Percentiles rank a stretch among this genome's conserved stretches.
These are phyloP conservation scores for Pinus taeda DNA, from an alignment of 75 land plant genomes.

Conservation along the genomic window DNA sequence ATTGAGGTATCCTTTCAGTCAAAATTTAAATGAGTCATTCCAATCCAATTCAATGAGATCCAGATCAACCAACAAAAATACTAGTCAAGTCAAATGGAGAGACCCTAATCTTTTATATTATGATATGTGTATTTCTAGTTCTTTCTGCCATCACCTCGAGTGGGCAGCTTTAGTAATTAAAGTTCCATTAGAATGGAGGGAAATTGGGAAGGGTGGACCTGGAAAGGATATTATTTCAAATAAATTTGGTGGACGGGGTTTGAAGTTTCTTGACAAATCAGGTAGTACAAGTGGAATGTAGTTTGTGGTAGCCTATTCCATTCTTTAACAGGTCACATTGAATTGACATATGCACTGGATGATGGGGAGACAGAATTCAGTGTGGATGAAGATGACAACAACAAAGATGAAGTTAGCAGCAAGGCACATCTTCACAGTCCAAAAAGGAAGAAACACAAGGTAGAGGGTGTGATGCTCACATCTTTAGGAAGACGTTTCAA, in stretches of 20 bases:
- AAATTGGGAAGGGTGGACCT: conserved; percentile 26
- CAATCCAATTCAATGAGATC: conserved; percentile 7
- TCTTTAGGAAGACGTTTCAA: conserved; percentile 72
- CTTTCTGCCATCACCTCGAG: conserved; percentile 33
- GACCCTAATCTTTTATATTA: not conserved
- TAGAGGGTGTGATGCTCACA: conserved; percentile 51
- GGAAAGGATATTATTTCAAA: conserved; percentile 9
- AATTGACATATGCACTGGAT: too few species aligned
- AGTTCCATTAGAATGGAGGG: conserved; percentile 40
- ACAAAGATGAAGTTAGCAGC: conserved; percentile 16
- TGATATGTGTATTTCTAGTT: not conserved
- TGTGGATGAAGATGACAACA: conserved; percentile 44
- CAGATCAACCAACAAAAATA: not conserved
- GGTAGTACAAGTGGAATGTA: conserved; percentile 1
- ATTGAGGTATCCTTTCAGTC: not conserved
- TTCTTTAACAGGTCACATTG: too few species aligned
- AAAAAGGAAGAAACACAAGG: conserved; percentile 56
- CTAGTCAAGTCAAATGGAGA: not conserved
- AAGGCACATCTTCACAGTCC: conserved; percentile 64
- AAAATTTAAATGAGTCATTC: not conserved
- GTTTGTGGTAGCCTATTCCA: too few species aligned
- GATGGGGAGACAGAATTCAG: conserved; percentile 42
- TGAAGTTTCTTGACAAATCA: conserved; percentile 14
- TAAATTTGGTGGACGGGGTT: conserved; percentile 15
- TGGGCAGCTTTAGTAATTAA: conserved; percentile 43